Evolutionary conservation across 306 rosid genomes (phyloP).

Genomic region (Lotus japonicus): DNA sequence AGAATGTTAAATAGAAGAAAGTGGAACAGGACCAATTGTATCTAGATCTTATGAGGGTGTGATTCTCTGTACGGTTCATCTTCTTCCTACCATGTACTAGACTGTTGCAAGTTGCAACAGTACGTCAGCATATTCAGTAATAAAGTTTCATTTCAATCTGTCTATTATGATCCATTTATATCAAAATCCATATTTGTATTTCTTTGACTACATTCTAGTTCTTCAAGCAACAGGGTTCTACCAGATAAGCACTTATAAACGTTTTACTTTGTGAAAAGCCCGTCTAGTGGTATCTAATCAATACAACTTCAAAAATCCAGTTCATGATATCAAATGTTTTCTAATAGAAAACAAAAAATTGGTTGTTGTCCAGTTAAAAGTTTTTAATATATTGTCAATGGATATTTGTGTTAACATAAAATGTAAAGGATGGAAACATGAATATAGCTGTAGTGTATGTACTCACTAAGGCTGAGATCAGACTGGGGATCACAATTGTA

Average conservation of each 20-base stretch:
- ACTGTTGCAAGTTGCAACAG: too few species aligned
- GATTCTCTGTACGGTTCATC: too few species aligned
- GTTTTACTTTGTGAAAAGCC: not conserved
- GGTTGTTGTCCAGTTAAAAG: not conserved
- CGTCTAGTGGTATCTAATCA: not conserved
- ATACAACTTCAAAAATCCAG: not conserved
- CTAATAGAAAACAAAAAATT: not conserved
- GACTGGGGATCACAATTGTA: conserved; percentile 75
- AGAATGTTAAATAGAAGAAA: too few species aligned
- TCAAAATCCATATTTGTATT: not conserved
- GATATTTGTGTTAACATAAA: not conserved
- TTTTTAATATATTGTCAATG: not conserved
- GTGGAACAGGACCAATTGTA: too few species aligned
- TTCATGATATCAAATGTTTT: not conserved
- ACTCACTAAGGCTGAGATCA: conserved; percentile 88
- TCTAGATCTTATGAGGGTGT: too few species aligned
- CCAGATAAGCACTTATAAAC: not conserved
- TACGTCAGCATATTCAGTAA: too few species aligned
- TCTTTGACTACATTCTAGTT: not conserved
- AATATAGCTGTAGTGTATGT: not conserved
- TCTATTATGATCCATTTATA: too few species aligned
- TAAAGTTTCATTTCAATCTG: too few species aligned
- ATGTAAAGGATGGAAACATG: not conserved
- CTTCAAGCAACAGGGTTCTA: not conserved
- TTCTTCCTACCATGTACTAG: too few species aligned